A percentile compares a stretch with the other conserved stretches of the same genome.
phyloP scores from a whole-genome alignment of 176 grass and related monocot genomes.

The Avena sativa region DNA sequence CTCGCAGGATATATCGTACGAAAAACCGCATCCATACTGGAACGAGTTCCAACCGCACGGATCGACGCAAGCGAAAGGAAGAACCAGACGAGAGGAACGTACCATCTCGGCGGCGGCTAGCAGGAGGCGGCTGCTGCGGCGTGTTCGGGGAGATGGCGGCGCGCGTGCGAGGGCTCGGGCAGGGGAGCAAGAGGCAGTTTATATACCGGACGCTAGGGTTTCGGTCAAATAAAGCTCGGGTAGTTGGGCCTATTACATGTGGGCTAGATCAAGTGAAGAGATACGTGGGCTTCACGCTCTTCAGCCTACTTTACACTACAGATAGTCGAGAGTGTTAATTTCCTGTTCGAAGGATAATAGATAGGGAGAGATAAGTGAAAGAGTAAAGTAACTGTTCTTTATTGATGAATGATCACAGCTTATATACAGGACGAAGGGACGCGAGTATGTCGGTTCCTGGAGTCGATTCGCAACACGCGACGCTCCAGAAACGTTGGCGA shows the following conservation, averaged over 20 bases:
- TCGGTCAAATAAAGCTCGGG: neutral
- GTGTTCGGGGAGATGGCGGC: conserved; percentile 20
- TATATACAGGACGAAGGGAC: no score
- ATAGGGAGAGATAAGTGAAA: no score
- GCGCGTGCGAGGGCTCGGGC: neutral
- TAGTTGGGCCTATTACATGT: neutral
- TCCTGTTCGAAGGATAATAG: no score
- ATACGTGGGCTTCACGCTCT: neutral
- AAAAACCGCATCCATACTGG: neutral
- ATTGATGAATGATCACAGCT: no score
- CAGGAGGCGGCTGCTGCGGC: conserved; percentile 6
- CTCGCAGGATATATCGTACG: neutral
- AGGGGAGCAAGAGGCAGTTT: neutral
- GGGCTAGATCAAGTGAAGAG: neutral
- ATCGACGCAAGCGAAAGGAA: neutral
- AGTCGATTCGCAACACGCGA: no score
- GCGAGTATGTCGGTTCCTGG: no score
- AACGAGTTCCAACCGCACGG: neutral
- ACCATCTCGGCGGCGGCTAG: conserved; percentile 50
- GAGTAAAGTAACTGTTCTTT: no score
- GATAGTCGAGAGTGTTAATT: no score
- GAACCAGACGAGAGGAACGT: conserved; percentile 3
- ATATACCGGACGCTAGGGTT: conserved; percentile 52
- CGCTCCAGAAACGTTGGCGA: no score
- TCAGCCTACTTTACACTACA: neutral